Evolutionary conservation across 331 rosid species (phyloP), one percentile per base, ranked within the genome.

Genomic region (Quercus phellos): DNA sequence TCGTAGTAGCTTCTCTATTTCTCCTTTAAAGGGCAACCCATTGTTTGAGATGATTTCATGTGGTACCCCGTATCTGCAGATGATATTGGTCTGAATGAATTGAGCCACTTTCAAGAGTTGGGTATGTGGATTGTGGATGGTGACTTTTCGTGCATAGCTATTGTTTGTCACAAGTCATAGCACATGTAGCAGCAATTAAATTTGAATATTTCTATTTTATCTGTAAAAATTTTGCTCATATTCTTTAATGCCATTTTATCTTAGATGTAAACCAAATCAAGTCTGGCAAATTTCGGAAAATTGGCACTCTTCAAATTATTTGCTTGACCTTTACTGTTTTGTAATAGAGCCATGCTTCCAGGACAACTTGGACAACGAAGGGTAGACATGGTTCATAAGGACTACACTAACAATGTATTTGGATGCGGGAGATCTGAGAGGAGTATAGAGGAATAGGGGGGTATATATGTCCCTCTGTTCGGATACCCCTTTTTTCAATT

Each of bases 91-190:
- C 3, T 27, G 29, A 27, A 27, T 27, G 29, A 27, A 27, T 27
- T 27, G 29, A 27, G 29, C 3, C 3, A 27, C 29, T 27, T 27
- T 27, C 29, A 24, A 24, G 26, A 24, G 26, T 24, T 24, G 83
- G 87, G 90, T 78, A 51, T 87, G 51, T 92, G 97, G 98, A 55
- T 77, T 74, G 61, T 92, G 68, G 91, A 89, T 77, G 74, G 71
- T 64, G 98, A 90, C 78, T 75, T 75, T 13, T 89, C 98, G 19
- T 92, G 97, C 86, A 90, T 79, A n/a, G 96, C 91, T 55, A 96
- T 94, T 79, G 80, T 85, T 19, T 92, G 98, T 84, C 94, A 85
- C 70, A 79, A 75, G 58, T 79, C 85, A 53, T 94, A 92, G 89
- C 88, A 79, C 77, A 80, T 73, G 6, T 63, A 2, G 6, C 30